phyloP scores from a whole-genome alignment of 2,329 filamentous ascomycete genomes.

The Pseudonectria foliicola region DNA sequence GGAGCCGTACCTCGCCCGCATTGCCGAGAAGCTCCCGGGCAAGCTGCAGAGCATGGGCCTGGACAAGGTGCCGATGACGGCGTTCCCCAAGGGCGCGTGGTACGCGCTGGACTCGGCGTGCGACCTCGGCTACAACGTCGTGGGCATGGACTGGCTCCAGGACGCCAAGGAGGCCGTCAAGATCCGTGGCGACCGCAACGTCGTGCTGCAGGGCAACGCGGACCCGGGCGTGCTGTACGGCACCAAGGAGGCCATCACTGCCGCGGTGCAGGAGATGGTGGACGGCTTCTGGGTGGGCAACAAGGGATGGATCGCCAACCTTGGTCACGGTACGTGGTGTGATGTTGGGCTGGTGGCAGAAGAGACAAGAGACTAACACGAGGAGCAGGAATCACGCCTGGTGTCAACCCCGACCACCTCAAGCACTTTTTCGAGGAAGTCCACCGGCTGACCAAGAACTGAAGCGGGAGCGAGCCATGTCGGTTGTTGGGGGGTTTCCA shows the following conservation, averaged over 20 bases:
- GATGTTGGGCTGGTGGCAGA: neutral
- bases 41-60: slow-evolving; percentile 67
- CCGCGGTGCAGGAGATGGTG: slow-evolving; percentile 79
- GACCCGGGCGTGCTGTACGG: slow-evolving; percentile 93
- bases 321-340: slow-evolving; percentile 80
- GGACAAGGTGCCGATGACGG: slow-evolving; percentile 86
- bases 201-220: slow-evolving; percentile 89
- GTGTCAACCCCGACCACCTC: slow-evolving; percentile 87
- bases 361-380: neutral
- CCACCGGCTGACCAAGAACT: slow-evolving; percentile 57
- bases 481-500: slow-evolving; percentile 2
- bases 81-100: slow-evolving; percentile 97
- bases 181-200: slow-evolving; percentile 64
- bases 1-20: slow-evolving; percentile 78
- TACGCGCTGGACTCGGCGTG: slow-evolving; percentile 85
- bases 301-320: slow-evolving; percentile 93
- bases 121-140: slow-evolving; percentile 83
- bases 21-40: slow-evolving; percentile 71
- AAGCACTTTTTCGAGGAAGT: slow-evolving; percentile 93
- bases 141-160: slow-evolving; percentile 92
- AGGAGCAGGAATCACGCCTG: slow-evolving; percentile 73
- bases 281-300: slow-evolving; percentile 72
- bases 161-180: slow-evolving; percentile 78
- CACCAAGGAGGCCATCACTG: slow-evolving; percentile 70
- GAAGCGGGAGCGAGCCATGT: slow-evolving; percentile 1